phyloP scores from a whole-genome alignment of 2,329 filamentous ascomycete species.

The Neofusicoccum umdonicola region DNA sequence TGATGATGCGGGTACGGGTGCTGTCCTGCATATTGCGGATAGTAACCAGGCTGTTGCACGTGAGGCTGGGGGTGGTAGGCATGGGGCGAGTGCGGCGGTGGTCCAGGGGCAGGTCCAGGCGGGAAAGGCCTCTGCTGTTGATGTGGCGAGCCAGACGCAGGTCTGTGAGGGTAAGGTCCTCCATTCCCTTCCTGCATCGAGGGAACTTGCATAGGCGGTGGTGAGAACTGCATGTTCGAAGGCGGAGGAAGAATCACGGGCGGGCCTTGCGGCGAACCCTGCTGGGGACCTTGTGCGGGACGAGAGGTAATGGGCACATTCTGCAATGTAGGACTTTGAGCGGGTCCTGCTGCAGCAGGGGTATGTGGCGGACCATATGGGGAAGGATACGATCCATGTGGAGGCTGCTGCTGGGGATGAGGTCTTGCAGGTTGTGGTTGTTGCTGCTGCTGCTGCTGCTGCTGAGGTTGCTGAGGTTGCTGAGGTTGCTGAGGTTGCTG shows the following conservation, averaged over 20 bases:
- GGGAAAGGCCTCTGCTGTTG: conserved; percentile 24
- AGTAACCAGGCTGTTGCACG: conserved; percentile 33
- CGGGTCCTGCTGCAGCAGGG: conserved; percentile 10
- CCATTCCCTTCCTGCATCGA: conserved; percentile 26
- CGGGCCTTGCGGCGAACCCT: neutral
- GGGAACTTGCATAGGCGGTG: conserved; percentile 22
- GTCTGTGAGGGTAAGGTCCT: conserved; percentile 24
- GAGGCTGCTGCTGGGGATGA: neutral
- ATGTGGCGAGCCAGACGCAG: conserved; percentile 27
- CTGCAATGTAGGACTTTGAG: conserved; percentile 23
- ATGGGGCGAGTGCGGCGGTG: conserved; percentile 31
- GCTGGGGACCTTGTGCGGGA: neutral
- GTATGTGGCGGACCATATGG: conserved; percentile 10
- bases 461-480: neutral
- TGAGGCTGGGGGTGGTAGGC: conserved; percentile 28
- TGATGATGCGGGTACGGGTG: conserved; percentile 29
- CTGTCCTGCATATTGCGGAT: conserved; percentile 30
- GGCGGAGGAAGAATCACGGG: conserved; percentile 30
- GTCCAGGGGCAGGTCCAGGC: conserved; percentile 26
- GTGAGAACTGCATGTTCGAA: conserved; percentile 33
- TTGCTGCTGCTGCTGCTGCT: too few species aligned
- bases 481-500: neutral
- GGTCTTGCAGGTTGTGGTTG: neutral
- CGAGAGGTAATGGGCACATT: conserved; percentile 5
- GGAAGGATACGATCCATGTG: conserved; percentile 7